Evolutionary conservation across 2,329 filamentous ascomycete genomes (phyloP).

Genomic region (Fusarium solani-melongenae): DNA sequence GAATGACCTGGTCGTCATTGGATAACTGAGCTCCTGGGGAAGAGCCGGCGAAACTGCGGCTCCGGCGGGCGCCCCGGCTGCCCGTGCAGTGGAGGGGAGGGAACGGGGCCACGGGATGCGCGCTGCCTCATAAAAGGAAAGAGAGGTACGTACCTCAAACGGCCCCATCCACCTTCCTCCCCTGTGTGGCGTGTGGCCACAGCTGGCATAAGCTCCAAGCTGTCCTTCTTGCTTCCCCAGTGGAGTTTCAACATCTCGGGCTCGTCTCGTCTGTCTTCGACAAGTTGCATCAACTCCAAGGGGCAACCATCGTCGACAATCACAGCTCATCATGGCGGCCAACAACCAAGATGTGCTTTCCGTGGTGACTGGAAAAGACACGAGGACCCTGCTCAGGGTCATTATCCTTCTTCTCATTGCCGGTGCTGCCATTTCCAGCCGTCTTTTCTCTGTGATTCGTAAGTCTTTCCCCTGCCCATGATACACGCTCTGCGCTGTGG

Average conservation of each 20-base stretch:
- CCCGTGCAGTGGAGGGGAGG: neutral
- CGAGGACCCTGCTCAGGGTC: conserved; percentile 85
- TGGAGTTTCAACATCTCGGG: conserved; percentile 39
- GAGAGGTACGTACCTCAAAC: conserved; percentile 36
- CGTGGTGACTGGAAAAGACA: conserved; percentile 83
- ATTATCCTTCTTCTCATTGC: conserved; percentile 93
- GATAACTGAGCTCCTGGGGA: conserved; percentile 16
- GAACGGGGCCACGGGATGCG: neutral
- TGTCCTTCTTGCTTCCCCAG: conserved; percentile 51
- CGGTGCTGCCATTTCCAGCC: conserved; percentile 88
- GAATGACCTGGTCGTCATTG: conserved; percentile 34
- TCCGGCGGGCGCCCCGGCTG: neutral
- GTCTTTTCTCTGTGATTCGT: conserved; percentile 98
- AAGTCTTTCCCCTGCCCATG: conserved; percentile 55
- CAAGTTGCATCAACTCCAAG: conserved; percentile 49
- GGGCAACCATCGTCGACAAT: conserved; percentile 45
- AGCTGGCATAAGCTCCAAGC: conserved; percentile 56
- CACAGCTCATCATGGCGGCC: conserved; percentile 58
- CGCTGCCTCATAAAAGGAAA: neutral
- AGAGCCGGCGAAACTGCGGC: conserved; percentile 39
- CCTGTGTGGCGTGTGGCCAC: neutral
- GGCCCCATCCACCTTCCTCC: conserved; percentile 27
- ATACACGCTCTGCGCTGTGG: conserved; percentile 11
- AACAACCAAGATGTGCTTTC: conserved; percentile 68
- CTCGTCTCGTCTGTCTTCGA: conserved; percentile 36